phyloP scores from a whole-genome alignment of 352 stramenopile species.

The Thalassiosira sp. region DNA sequence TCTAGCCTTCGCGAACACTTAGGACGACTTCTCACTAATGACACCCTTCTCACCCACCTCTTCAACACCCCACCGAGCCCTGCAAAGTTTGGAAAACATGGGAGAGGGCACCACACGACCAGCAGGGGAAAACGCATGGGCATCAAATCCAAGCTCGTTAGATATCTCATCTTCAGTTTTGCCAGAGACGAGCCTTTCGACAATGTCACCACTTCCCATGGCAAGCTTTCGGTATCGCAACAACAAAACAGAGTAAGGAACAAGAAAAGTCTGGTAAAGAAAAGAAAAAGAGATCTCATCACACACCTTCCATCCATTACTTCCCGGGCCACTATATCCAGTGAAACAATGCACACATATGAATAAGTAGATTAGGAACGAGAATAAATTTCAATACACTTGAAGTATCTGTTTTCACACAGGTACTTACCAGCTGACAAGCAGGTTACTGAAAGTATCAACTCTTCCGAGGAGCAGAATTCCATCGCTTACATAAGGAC shows the following conservation, averaged over 20 bases:
- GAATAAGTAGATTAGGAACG: no score
- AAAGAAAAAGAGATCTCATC: no score
- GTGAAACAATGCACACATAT: no score
- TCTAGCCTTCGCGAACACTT: background rate
- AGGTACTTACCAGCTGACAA: no score
- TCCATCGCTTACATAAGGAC: slow-evolving; percentile 42
- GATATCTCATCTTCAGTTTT: slow-evolving; percentile 26
- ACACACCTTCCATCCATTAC: slow-evolving; percentile 54
- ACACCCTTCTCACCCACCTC: background rate
- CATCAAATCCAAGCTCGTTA: slow-evolving; percentile 32
- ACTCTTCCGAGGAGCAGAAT: slow-evolving; percentile 35
- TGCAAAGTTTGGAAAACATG: slow-evolving; percentile 21
- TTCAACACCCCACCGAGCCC: slow-evolving; percentile 20
- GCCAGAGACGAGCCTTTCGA: slow-evolving; percentile 29
- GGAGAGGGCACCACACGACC: slow-evolving; percentile 11
- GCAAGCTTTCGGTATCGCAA: no score
- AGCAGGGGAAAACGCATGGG: slow-evolving; percentile 20
- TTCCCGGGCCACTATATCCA: slow-evolving; percentile 40
- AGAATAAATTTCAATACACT: no score
- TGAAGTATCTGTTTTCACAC: no score
- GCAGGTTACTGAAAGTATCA: slow-evolving; percentile 27
- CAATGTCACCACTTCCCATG: slow-evolving; percentile 39
- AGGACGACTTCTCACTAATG: background rate
- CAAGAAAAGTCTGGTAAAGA: no score
- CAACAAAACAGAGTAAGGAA: no score